Evolutionary conservation across 768 basidiomycete species (phyloP), one percentile per base, ranked within the genome.

Genomic region (Mycena polygramma): DNA sequence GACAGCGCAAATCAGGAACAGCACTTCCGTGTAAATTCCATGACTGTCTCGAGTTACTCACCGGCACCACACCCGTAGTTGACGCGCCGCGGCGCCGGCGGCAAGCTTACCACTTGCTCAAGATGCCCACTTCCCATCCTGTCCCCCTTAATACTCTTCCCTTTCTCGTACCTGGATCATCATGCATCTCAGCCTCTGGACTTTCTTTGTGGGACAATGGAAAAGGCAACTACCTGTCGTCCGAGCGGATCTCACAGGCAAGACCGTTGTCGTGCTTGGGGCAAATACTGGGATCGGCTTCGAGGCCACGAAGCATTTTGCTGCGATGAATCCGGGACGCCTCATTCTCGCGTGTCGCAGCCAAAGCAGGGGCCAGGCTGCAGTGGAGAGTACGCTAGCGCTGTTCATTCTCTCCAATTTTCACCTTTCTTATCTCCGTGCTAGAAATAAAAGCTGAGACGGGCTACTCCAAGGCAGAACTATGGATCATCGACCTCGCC

Each of bases 401-500:
- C 14, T 13, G 1, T 30, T 30, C 46, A 3, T 26, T 36, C 36
- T 52, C n/a, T 7, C 52, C 17, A 3, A 10, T 11, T 8, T 41
- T n/a, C 22, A 51, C 5, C 45, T 53, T 20, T 19, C 35, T 54
- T 9, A 39, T n/a, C 35, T 9, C 11, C 48, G 2, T 4, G 13
- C 45, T 36, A 82, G 80, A 77, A 13, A 63, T 82, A 7, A 70
- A 61, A 60, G 53, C 22, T 8, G 63, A 61, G 0, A 80, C 79
- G 0, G 75, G 75, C 1, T 82, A 63, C 70, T 49, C 54, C 17
- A 67, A 64, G 19, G 78, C 78, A 43, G 79, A 81, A 52, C 63
- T 76, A 7, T 79, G 79, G 79, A 30, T 70, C 39, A 57, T 82
- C 48, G 81, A 82, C 64, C 73, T 81, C 22, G 63, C 76, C 11